Percentiles rank a stretch among this genome's conserved stretches.
Evolutionary conservation across 768 basidiomycete species (phyloP).

Genomic region (Hygrocybe coccinea): DNA sequence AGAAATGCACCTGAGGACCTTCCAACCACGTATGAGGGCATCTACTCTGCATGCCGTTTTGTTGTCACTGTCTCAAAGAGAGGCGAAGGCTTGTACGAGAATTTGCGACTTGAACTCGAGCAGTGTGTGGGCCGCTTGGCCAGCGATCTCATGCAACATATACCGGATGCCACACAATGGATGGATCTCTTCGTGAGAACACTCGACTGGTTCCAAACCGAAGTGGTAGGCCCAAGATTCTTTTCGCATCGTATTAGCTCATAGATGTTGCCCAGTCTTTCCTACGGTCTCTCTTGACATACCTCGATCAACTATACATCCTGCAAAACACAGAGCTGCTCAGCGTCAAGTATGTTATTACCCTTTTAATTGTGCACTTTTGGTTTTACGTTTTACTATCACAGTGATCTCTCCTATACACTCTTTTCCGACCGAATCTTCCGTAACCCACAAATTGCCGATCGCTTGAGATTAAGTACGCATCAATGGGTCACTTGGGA

Average conservation of each 20-base stretch:
- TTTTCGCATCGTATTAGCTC: background rate
- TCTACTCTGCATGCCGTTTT: slow-evolving; percentile 54
- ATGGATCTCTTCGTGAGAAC: slow-evolving; percentile 48
- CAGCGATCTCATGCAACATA: slow-evolving; percentile 29
- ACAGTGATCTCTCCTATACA: slow-evolving; percentile 53
- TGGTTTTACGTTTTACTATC: slow-evolving; percentile 14
- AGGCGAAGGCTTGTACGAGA: slow-evolving; percentile 56
- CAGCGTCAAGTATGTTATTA: slow-evolving; percentile 42
- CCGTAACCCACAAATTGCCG: slow-evolving; percentile 39
- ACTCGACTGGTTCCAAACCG: slow-evolving; percentile 60
- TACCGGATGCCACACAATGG: slow-evolving; percentile 45
- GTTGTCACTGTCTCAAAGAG: slow-evolving; percentile 48
- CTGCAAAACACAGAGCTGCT: slow-evolving; percentile 32
- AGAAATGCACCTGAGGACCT: slow-evolving; percentile 31
- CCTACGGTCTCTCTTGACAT: slow-evolving; percentile 59
- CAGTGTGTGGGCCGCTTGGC: slow-evolving; percentile 42
- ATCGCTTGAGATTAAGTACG: slow-evolving; percentile 43
- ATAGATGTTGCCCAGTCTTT: slow-evolving; percentile 37
- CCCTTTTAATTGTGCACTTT: background rate
- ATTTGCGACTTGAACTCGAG: slow-evolving; percentile 57
- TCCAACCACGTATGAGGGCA: slow-evolving; percentile 48
- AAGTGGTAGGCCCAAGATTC: slow-evolving; percentile 46
- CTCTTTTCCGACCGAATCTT: slow-evolving; percentile 52
- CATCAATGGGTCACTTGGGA: slow-evolving; percentile 52
- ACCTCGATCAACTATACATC: slow-evolving; percentile 67